phyloP scores from a whole-genome alignment of 768 basidiomycete species.

The Phlebiopsis flavidoalba region DNA sequence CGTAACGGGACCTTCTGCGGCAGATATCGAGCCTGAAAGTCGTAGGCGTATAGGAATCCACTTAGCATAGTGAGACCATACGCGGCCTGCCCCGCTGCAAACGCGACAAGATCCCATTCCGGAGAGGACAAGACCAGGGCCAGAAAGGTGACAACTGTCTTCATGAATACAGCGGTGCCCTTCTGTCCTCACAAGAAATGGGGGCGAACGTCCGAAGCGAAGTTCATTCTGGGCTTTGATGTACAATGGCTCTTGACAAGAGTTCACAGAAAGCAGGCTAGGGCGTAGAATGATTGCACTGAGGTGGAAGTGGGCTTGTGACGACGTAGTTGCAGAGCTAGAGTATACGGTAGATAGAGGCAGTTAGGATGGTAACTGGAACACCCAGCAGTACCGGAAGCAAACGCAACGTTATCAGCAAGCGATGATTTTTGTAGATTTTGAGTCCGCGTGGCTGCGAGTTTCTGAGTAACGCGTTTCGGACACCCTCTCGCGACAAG shows the following conservation, averaged over 20 bases:
- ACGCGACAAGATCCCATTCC: slow-evolving; percentile 66
- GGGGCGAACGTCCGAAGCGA: slow-evolving; percentile 60
- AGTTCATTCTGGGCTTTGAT: slow-evolving; percentile 55
- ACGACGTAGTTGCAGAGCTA: slow-evolving; percentile 47
- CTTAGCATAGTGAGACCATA: slow-evolving; percentile 59
- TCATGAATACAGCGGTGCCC: slow-evolving; percentile 73
- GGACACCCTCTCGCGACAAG: slow-evolving; percentile 87
- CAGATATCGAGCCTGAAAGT: slow-evolving; percentile 13
- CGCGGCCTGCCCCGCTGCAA: slow-evolving; percentile 78
- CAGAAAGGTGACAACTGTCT: slow-evolving; percentile 68
- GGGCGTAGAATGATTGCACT: slow-evolving; percentile 67
- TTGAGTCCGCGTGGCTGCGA: slow-evolving; percentile 24
- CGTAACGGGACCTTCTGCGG: slow-evolving; percentile 16
- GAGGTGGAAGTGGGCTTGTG: slow-evolving; percentile 58
- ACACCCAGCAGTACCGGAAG: slow-evolving; percentile 68
- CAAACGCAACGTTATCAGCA: slow-evolving; percentile 46
- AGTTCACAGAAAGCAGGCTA: slow-evolving; percentile 77
- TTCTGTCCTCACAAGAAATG: slow-evolving; percentile 87
- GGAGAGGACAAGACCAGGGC: slow-evolving; percentile 43
- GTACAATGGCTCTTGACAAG: slow-evolving; percentile 63
- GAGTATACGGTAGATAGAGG: slow-evolving; percentile 48
- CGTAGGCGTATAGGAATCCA: slow-evolving; percentile 41
- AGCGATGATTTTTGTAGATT: background rate
- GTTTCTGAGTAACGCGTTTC: slow-evolving; percentile 74
- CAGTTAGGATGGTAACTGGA: slow-evolving; percentile 51